Base-by-base conservation (phyloP, 257 asterid genomes). In the Plantago elongata region DNA sequence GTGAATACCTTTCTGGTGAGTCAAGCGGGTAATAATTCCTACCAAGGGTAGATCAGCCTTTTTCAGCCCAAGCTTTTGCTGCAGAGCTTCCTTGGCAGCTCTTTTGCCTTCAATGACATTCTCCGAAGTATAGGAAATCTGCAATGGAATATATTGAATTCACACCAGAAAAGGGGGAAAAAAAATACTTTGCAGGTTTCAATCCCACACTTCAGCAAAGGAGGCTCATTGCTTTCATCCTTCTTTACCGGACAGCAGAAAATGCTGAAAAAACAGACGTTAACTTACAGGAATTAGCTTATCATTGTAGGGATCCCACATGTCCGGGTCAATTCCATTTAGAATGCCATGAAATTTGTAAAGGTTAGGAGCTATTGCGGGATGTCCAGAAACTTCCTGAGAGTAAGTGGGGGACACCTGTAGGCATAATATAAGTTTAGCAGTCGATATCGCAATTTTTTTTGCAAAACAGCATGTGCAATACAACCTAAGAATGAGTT, bases 1-100 rank as follows among this genome's bases (percentile, higher is more conserved):
- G 81, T 85, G 94, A 77, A 93, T 89, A 74, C 99, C 99, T 76
- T 93, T 93, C 76, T 93, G 99, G 77, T 85, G 99, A 64, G 99
- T 93, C 79, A 93, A 83, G 69, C 99, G 96, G 66, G 90, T 79
- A 64, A 93, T 82, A 57, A 93, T 89, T 65, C 99, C 99, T 62
- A 93, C 84, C 77, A 89, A 51, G 67, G 99, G 97, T 51, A 79
- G 46, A 76, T 93, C 94, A 27, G 86, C 87, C 78, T 43, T 78
- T 76, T 72, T 82, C 70, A 89, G 64, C 62, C 97, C 95, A 69
- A 93, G 92, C 61, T 64, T 80, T 74, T 77, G 81, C 84, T 89
- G 97, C 84, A 93, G 81, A 71, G 89, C 95, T 75, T 87, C 93
- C 77, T 93, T 93, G 44, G 97, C 97, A 57, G 95, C 94, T 77